Evolutionary conservation across 768 basidiomycete genomes (phyloP), one percentile per base, ranked within the genome.

Genomic region (Austroboletus eburneus): DNA sequence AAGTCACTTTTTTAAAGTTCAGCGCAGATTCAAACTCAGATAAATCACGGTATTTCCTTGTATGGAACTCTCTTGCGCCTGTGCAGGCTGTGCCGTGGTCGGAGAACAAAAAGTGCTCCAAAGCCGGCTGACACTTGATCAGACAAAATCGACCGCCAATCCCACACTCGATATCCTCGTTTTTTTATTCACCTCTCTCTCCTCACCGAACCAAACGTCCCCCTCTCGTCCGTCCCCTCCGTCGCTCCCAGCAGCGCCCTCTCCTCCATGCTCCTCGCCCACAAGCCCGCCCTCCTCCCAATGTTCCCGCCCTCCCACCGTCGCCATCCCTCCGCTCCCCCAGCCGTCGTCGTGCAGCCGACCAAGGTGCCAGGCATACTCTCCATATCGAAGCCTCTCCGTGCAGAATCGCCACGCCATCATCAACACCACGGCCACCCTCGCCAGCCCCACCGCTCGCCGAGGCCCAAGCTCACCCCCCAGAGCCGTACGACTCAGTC

Each of bases 291-390:
- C 0, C 57, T 56, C 1, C 43, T 57, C 29, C 58, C 65, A 39
- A 63, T 65, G 60, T 55, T 57, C 20, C 57, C 59, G 8, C 50
- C 54, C 33, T 62, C 71, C 18, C 85, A 86, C 63, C 72, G 79
- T 50, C 73, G 87, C 44, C 78, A 80, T 59, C 80, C 85, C 17
- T 87, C 86, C 0, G 85, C 86, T 0, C 82, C 83, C 8, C 77
- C 79, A 1, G 74, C 79, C 29, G 77, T 83, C 57, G 73, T 81
- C 50, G 79, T 85, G 4, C 83, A 85, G 62, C 80, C 87, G 3
- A 86, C 87, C 12, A 75, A 76, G 45, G 85, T 79, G 0, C 87
- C 86, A 1, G 87, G 87, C 60, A 74, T 89, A 9, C 75, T 89
- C 42, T 77, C 81, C 39, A 73, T 89, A 41, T 79, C 83, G 44